These are phyloP conservation scores for Hypoxylon sp. DNA, from an alignment of 2,329 filamentous ascomycete genomes.

Conservation along the genomic window DNA sequence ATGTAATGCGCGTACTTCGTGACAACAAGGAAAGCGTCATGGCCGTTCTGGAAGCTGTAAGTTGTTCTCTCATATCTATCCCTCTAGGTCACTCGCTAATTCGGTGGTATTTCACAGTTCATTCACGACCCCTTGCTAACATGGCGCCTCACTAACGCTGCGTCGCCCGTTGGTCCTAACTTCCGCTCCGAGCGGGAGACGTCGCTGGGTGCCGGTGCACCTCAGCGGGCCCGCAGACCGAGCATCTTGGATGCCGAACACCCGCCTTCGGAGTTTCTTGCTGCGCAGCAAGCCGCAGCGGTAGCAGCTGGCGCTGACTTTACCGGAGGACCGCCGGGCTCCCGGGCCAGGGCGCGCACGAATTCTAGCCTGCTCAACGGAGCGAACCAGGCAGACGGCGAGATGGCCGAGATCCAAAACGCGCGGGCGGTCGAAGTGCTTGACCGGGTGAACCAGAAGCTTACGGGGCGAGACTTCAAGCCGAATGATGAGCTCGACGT, in stretches of 20 bases:
- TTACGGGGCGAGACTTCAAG: conserved; percentile 94
- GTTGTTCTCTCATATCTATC: conserved; percentile 51
- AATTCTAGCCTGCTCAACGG: conserved; percentile 59
- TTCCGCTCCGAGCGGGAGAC: conserved; percentile 69
- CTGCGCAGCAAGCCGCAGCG: conserved; percentile 49
- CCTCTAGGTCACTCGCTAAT: conserved; percentile 32
- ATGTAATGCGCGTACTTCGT: conserved; percentile 94
- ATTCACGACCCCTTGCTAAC: conserved; percentile 99
- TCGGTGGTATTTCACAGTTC: conserved; percentile 67
- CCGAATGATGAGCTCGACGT: conserved; percentile 83
- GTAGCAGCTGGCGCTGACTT: conserved; percentile 44
- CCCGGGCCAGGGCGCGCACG: conserved; percentile 64
- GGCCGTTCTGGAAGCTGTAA: conserved; percentile 95
- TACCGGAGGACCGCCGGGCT: conserved; percentile 56
- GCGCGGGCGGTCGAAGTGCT: conserved; percentile 91
- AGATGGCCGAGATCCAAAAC: conserved; percentile 83
- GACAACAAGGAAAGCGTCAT: conserved; percentile 99
- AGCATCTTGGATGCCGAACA: conserved; percentile 73
- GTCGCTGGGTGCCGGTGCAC: conserved; percentile 56
- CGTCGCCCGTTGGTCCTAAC: conserved; percentile 70
- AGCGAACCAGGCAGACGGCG: conserved; percentile 48
- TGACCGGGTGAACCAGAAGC: conserved; percentile 90
- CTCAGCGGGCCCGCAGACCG: conserved; percentile 65
- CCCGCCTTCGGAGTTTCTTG: conserved; percentile 66
- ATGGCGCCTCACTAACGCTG: conserved; percentile 81